Evolutionary conservation across 176 grass and related monocot species (phyloP).

Genomic region (Puccinellia tenuiflora): DNA sequence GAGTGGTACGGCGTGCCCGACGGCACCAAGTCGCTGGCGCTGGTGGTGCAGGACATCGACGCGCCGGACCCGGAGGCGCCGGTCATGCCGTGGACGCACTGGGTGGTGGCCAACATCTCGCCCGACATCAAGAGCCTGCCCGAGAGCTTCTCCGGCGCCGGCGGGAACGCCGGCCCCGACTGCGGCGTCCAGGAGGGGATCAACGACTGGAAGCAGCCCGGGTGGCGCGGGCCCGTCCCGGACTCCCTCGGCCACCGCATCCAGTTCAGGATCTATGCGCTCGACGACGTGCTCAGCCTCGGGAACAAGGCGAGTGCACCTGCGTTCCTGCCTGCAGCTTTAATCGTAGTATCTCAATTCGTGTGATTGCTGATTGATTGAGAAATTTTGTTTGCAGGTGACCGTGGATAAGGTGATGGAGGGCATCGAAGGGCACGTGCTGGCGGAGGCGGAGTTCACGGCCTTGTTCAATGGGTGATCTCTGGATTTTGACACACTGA

Average conservation of each 20-base stretch:
- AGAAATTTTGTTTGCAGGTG: constrained; percentile 29
- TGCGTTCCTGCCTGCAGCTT: too few species aligned
- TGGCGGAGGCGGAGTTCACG: constrained; percentile 63
- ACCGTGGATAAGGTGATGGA: constrained; percentile 70
- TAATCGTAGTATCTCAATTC: background rate
- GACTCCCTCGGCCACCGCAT: constrained; percentile 50
- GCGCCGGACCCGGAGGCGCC: constrained; percentile 31
- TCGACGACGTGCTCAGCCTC: constrained; percentile 62
- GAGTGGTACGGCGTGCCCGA: constrained; percentile 97
- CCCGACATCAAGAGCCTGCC: constrained; percentile 48
- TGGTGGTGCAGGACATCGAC: constrained; percentile 71
- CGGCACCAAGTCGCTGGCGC: constrained; percentile 53
- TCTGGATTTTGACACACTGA: background rate
- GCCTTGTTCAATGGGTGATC: constrained; percentile 37
- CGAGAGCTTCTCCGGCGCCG: constrained; percentile 62
- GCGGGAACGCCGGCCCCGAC: constrained; percentile 5
- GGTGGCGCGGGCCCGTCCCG: constrained; percentile 64
- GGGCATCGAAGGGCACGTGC: constrained; percentile 58
- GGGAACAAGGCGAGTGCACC: constrained; percentile 55
- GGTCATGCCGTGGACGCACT: constrained; percentile 82
- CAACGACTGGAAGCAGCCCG: constrained; percentile 89
- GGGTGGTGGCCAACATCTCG: constrained; percentile 84
- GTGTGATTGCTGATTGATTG: background rate
- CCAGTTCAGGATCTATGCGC: constrained; percentile 70
- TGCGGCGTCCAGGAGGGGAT: constrained; percentile 59